Percentiles rank a stretch among this genome's conserved stretches.
Conservation (phyloP, 2,329 filamentous ascomycete genomes). For the Hypocreales sp. region DNA sequence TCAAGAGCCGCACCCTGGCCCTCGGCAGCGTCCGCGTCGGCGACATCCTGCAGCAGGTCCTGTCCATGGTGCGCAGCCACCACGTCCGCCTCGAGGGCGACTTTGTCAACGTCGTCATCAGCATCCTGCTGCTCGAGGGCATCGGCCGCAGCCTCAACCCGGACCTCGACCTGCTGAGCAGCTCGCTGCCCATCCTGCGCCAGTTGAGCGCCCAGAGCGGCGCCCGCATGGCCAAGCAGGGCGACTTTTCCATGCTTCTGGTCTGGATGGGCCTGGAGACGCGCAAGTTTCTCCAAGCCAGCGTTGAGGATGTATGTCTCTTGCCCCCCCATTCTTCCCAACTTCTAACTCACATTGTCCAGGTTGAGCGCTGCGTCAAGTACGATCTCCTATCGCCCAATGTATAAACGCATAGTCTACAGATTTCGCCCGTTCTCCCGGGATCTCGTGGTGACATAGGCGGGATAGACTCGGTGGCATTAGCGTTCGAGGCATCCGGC, state of each 20-base stretch:
- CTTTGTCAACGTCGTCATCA: constrained; percentile 96
- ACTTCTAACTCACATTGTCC: background rate
- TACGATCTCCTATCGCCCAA: constrained; percentile 82
- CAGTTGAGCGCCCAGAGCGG: constrained; percentile 71
- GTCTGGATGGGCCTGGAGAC: constrained; percentile 88
- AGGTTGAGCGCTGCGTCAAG: constrained; percentile 81
- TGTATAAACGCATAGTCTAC: constrained; percentile 35
- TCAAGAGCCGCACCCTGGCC: constrained; percentile 83
- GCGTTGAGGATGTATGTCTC: constrained; percentile 64
- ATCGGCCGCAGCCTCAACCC: constrained; percentile 83
- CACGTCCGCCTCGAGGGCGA: constrained; percentile 93
- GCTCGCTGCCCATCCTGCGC: constrained; percentile 77
- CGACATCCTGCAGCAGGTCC: constrained; percentile 79
- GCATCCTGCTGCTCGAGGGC: constrained; percentile 82
- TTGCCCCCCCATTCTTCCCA: background rate
- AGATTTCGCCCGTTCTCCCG: too few species aligned
- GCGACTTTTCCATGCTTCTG: constrained; percentile 73
- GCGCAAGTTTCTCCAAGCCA: constrained; percentile 76
- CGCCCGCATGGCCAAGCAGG: constrained; percentile 50
- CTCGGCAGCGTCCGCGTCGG: constrained; percentile 92
- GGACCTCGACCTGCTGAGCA: constrained; percentile 69
- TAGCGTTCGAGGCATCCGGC: too few species aligned
- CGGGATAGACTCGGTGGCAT: too few species aligned
- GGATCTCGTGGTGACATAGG: too few species aligned
- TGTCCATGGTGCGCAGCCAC: constrained; percentile 80